These are phyloP conservation scores for Russula lepida DNA, from an alignment of 768 basidiomycete species.

Conservation along the genomic window DNA sequence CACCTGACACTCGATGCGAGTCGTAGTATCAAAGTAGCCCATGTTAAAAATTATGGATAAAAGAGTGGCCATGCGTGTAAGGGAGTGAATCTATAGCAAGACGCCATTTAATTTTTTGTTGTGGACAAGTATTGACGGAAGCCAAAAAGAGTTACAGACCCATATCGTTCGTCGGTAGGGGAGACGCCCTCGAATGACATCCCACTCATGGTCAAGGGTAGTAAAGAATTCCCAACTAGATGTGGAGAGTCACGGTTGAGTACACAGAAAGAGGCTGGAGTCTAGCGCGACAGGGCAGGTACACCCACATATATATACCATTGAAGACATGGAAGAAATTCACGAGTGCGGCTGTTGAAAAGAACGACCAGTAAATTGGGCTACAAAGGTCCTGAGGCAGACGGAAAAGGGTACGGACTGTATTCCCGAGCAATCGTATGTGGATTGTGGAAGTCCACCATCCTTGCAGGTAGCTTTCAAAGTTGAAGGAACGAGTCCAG, in stretches of 20 bases:
- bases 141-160: not conserved
- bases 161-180: not conserved
- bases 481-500: not conserved
- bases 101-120: not conserved
- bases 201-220: no score
- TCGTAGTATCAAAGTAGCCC: not conserved
- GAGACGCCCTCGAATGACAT: no score
- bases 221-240: no score
- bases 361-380: not conserved
- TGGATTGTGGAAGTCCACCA: no score
- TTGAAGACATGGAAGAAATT: not conserved
- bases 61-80: no score
- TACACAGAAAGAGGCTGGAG: not conserved
- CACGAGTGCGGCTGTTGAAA: not conserved
- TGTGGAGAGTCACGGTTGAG: no score
- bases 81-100: constrained; percentile 11
- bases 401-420: not conserved
- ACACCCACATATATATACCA: not conserved
- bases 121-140: not conserved
- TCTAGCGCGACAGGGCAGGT: not conserved
- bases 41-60: not conserved
- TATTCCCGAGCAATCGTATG: no score
- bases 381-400: not conserved
- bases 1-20: constrained; percentile 10
- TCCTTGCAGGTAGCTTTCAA: not conserved